phyloP scores from a whole-genome alignment of 805 yeast genomes.

The Saccharomycopsis malanga region DNA sequence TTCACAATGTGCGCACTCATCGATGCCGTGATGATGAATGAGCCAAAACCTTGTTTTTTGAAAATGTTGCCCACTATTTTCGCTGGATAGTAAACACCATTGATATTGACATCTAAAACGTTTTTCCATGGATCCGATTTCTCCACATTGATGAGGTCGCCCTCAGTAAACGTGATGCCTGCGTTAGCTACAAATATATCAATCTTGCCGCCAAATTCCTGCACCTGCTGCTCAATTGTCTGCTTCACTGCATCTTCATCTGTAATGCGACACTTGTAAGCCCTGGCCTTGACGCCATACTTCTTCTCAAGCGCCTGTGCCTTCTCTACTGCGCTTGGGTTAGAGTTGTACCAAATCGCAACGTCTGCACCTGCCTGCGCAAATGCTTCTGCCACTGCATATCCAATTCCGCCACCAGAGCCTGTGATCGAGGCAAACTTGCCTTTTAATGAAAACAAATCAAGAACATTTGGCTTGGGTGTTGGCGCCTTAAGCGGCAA shows the following conservation, averaged over 20 bases:
- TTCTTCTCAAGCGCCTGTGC: slow-evolving; percentile 48
- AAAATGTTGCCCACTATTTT: slow-evolving; percentile 67
- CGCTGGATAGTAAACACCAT: slow-evolving; percentile 76
- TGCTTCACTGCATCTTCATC: slow-evolving; percentile 42
- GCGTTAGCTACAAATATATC: slow-evolving; percentile 88
- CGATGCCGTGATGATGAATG: slow-evolving; percentile 78
- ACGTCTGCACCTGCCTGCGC: slow-evolving; percentile 86
- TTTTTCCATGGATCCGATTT: slow-evolving; percentile 58
- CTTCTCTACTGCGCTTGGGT: slow-evolving; percentile 51
- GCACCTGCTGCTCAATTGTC: slow-evolving; percentile 42
- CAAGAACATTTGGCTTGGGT: slow-evolving; percentile 53
- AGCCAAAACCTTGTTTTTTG: slow-evolving; percentile 62
- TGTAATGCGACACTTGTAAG: slow-evolving; percentile 56
- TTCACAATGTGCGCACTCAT: slow-evolving; percentile 87
- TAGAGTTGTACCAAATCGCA: slow-evolving; percentile 59
- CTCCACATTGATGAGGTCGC: slow-evolving; percentile 41
- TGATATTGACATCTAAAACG: slow-evolving; percentile 66
- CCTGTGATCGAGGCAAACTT: slow-evolving; percentile 84
- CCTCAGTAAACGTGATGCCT: slow-evolving; percentile 76
- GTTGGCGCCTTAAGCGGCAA: slow-evolving; percentile 52
- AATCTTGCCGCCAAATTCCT: slow-evolving; percentile 70
- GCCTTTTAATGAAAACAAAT: slow-evolving; percentile 71
- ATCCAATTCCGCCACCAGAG: slow-evolving; percentile 77
- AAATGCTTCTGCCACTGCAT: slow-evolving; percentile 71
- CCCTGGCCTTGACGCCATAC: slow-evolving; percentile 55